Evolutionary conservation across 768 basidiomycete genomes (phyloP).

Genomic region (Sutorius australiensis): DNA sequence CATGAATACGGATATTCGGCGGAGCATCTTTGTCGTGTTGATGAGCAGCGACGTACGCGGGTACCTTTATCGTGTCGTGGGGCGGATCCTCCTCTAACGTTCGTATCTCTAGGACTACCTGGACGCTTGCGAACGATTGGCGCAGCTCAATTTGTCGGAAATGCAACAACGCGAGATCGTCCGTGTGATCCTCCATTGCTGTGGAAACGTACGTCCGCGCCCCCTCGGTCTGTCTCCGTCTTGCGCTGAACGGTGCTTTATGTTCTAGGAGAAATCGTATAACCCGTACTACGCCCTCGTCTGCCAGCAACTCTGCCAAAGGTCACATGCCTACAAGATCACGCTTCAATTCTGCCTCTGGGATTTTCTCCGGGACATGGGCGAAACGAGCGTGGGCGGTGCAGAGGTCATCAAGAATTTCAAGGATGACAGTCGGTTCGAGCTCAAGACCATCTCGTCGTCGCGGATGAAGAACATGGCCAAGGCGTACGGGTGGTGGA

Average conservation of each 20-base stretch:
- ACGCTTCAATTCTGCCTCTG: constrained; percentile 94
- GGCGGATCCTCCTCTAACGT: not conserved
- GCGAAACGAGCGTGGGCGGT: constrained; percentile 79
- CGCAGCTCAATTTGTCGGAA: constrained; percentile 78
- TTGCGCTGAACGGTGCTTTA: not conserved
- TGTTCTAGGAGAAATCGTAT: constrained; percentile 71
- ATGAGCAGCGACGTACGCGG: constrained; percentile 89
- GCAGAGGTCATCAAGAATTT: constrained; percentile 66
- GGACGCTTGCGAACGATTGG: constrained; percentile 91
- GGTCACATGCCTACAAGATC: constrained; percentile 81
- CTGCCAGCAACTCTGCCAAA: constrained; percentile 73
- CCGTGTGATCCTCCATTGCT: constrained; percentile 90
- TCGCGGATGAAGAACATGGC: constrained; percentile 70
- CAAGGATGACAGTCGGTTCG: constrained; percentile 39
- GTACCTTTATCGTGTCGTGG: not conserved
- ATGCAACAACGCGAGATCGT: constrained; percentile 92
- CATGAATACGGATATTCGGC: constrained; percentile 96
- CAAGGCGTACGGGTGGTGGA: constrained; percentile 88
- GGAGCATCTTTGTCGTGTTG: constrained; percentile 86
- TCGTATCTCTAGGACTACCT: constrained; percentile 72
- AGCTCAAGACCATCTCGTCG: constrained; percentile 52
- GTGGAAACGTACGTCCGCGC: constrained; percentile 69
- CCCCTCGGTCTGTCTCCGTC: not conserved
- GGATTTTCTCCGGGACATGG: constrained; percentile 93
- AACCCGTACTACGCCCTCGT: constrained; percentile 96